Conservation (phyloP, 1,139 yeast species). For the Suhomyces coccinellae region DNA sequence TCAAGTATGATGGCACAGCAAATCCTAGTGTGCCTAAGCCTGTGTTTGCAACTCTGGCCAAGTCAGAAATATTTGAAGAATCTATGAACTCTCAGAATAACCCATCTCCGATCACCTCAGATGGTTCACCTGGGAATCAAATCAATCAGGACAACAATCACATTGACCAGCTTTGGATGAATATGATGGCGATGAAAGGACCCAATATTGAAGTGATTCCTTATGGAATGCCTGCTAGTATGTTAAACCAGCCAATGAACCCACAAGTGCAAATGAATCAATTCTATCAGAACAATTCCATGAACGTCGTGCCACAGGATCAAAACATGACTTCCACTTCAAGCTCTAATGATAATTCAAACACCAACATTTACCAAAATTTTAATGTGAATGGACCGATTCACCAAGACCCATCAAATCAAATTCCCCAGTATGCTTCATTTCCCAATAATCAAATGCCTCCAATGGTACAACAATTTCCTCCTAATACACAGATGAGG, state of each 20-base stretch:
- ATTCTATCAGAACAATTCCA: neutral
- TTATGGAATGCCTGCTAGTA: neutral
- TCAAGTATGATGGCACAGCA: constrained; percentile 4
- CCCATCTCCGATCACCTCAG: constrained; percentile 1
- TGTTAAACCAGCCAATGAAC: neutral
- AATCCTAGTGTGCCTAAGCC: neutral
- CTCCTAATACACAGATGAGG: neutral
- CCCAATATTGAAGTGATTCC: neutral
- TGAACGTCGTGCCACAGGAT: neutral
- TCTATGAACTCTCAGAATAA: neutral
- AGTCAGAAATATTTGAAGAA: neutral
- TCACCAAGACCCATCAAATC: neutral
- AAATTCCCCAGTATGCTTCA: constrained; percentile 1
- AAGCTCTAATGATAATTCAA: neutral
- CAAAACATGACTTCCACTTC: neutral
- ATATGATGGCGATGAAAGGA: constrained; percentile 16
- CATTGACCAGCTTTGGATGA: constrained; percentile 21
- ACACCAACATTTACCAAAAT: neutral
- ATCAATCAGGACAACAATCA: constrained; percentile 8
- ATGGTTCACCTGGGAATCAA: constrained; percentile 11
- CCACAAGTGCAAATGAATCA: neutral
- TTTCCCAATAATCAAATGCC: constrained; percentile 3
- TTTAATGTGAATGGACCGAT: constrained; percentile 1
- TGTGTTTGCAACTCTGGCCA: neutral
- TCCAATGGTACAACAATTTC: constrained; percentile 1